A percentile compares a stretch with the other conserved stretches of the same genome.
Conservation (phyloP, 2,329 filamentous ascomycete genomes). For the Aspergillus bombycis region DNA sequence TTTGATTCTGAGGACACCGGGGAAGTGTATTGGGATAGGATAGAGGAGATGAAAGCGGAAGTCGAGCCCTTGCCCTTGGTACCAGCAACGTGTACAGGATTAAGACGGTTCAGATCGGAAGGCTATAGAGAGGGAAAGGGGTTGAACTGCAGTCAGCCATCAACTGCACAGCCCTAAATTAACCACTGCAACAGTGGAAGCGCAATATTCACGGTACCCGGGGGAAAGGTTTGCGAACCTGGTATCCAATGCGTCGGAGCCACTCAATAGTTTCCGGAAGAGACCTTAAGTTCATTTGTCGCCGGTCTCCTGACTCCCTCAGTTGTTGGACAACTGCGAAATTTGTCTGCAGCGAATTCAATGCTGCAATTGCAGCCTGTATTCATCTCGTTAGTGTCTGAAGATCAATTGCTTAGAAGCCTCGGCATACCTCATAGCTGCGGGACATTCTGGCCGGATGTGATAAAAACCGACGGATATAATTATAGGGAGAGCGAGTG, state of each 20-base stretch:
- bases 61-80: slow-evolving; percentile 95
- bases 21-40: slow-evolving; percentile 66
- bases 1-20: slow-evolving; percentile 39
- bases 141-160: slow-evolving; percentile 8
- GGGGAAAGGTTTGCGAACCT: slow-evolving; percentile 54
- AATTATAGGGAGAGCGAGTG: slow-evolving; percentile 11
- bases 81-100: slow-evolving; percentile 80
- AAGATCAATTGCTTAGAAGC: neutral
- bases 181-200: neutral
- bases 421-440: slow-evolving; percentile 40
- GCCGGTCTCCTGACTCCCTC: slow-evolving; percentile 65
- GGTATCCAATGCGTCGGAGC: slow-evolving; percentile 74
- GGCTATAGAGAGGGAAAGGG: slow-evolving; percentile 50
- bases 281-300: slow-evolving; percentile 72
- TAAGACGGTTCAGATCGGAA: slow-evolving; percentile 62
- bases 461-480: slow-evolving; percentile 35
- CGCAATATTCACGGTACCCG: neutral
- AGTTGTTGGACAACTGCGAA: slow-evolving; percentile 76
- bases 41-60: slow-evolving; percentile 78
- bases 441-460: slow-evolving; percentile 40
- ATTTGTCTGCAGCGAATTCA: slow-evolving; percentile 80
- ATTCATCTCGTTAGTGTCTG: slow-evolving; percentile 13
- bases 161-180: neutral
- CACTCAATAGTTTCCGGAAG: slow-evolving; percentile 82
- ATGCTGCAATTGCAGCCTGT: slow-evolving; percentile 71